Percentiles rank a stretch among this genome's conserved stretches.
phyloP scores from a whole-genome alignment of 2,329 filamentous ascomycete genomes.

The Madurella fahalii region DNA sequence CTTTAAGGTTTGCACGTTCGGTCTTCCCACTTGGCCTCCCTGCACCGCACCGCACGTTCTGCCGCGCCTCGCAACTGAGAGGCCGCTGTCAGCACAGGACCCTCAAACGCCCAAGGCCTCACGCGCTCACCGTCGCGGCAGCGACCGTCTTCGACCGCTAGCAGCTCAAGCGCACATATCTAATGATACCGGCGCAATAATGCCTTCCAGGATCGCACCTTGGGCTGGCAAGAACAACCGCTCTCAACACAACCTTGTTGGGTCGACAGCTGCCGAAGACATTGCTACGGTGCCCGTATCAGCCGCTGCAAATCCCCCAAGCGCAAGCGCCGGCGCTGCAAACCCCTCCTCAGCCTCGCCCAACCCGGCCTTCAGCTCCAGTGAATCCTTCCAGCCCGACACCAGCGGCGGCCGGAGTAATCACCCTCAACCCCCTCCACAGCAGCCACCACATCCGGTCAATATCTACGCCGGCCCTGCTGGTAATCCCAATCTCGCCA shows the following conservation, averaged over 20 bases:
- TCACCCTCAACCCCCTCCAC: constrained; percentile 28
- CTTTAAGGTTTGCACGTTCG: not conserved
- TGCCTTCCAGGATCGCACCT: constrained; percentile 45
- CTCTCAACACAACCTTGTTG: constrained; percentile 53
- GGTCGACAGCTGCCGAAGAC: constrained; percentile 35
- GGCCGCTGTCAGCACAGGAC: not conserved
- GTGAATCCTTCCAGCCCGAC: constrained; percentile 42
- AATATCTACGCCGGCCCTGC: constrained; percentile 29
- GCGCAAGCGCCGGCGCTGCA: constrained; percentile 16
- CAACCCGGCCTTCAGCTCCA: constrained; percentile 42
- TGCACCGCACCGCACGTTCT: not conserved
- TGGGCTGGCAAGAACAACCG: constrained; percentile 54
- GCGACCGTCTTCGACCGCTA: not conserved
- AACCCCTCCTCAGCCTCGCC: constrained; percentile 46
- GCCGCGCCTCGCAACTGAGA: not conserved
- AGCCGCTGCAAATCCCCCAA: constrained; percentile 15
- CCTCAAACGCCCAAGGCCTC: not conserved
- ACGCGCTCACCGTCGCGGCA: not conserved
- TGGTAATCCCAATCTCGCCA: constrained; percentile 27
- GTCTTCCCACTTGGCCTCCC: not conserved
- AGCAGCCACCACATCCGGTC: constrained; percentile 27
- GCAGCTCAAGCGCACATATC: not conserved
- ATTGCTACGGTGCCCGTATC: constrained; percentile 15
- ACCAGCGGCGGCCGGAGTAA: constrained; percentile 32
- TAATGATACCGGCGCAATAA: constrained; percentile 31